phyloP scores from a whole-genome alignment of 2,329 filamentous ascomycete genomes.

The Pseudonectria buxi region DNA sequence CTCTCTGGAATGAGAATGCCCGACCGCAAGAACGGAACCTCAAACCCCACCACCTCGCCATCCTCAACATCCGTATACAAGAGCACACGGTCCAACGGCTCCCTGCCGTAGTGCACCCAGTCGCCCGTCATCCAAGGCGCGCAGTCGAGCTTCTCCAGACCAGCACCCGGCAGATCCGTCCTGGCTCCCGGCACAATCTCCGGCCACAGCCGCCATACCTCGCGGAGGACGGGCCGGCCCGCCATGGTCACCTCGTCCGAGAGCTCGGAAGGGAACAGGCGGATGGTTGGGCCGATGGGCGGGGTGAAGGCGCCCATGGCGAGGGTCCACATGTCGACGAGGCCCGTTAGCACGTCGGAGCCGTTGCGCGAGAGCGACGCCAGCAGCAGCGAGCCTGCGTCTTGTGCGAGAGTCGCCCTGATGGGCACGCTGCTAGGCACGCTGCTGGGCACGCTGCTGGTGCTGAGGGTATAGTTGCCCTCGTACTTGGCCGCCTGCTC shows the following conservation, averaged over 20 bases:
- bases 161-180: constrained; percentile 24
- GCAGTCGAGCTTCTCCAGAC: constrained; percentile 19
- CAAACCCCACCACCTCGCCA: constrained; percentile 22
- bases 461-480: constrained; percentile 5
- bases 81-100: constrained; percentile 27
- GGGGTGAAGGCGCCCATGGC: constrained; percentile 19
- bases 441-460: not conserved
- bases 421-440: constrained; percentile 1
- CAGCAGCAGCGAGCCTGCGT: constrained; percentile 20
- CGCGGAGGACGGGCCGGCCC: constrained; percentile 6
- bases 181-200: constrained; percentile 5
- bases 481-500: constrained; percentile 19
- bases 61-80: constrained; percentile 22
- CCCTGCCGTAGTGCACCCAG: constrained; percentile 29
- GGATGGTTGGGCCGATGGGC: constrained; percentile 10
- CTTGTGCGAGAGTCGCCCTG: constrained; percentile 14
- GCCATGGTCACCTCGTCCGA: constrained; percentile 4
- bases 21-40: constrained; percentile 28
- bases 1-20: constrained; percentile 13
- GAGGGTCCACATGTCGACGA: constrained; percentile 16
- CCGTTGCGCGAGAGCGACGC: constrained; percentile 15
- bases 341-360: constrained; percentile 11
- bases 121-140: constrained; percentile 26
- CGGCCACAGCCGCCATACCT: constrained; percentile 25
- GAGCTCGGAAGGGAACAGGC: constrained; percentile 21